These are phyloP conservation scores for Prunus mira DNA, from an alignment of 306 rosid genomes.

Conservation along the genomic window DNA sequence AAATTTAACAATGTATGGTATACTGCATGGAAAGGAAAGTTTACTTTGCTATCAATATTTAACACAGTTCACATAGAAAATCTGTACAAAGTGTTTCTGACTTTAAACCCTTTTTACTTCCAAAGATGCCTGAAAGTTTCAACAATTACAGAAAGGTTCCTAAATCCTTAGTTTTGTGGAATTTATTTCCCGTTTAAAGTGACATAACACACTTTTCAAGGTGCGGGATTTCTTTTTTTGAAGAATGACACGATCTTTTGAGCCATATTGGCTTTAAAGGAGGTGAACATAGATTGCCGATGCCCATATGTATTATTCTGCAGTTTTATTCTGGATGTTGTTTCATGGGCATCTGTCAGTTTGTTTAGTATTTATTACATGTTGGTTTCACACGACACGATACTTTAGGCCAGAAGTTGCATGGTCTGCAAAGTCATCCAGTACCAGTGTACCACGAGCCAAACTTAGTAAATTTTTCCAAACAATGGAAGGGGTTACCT, in stretches of 20 bases:
- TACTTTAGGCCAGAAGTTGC: not conserved
- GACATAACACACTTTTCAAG: not conserved
- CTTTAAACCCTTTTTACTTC: not conserved
- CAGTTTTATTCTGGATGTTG: not conserved
- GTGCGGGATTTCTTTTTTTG: not conserved
- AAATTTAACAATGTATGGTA: not conserved
- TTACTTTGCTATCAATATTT: not conserved
- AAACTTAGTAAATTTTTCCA: not conserved
- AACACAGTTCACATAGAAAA: not conserved
- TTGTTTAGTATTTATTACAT: not conserved
- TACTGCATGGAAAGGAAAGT: not conserved
- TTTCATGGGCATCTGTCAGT: not conserved
- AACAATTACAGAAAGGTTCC: not conserved
- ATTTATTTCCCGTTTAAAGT: not conserved
- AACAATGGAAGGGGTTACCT: constrained; percentile 1
- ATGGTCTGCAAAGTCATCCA: not conserved
- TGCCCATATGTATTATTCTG: not conserved
- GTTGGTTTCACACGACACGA: constrained; percentile 6
- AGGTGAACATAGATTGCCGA: constrained; percentile 18
- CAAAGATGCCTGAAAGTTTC: not conserved
- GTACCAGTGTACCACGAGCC: not conserved
- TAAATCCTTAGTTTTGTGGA: constrained; percentile 11
- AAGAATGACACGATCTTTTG: not conserved
- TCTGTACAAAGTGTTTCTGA: not conserved
- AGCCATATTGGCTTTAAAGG: not conserved